A percentile compares a stretch with the other conserved stretches of the same genome.
Conservation (phyloP, 129 eudicot genomes). For the Arctium lappa region DNA sequence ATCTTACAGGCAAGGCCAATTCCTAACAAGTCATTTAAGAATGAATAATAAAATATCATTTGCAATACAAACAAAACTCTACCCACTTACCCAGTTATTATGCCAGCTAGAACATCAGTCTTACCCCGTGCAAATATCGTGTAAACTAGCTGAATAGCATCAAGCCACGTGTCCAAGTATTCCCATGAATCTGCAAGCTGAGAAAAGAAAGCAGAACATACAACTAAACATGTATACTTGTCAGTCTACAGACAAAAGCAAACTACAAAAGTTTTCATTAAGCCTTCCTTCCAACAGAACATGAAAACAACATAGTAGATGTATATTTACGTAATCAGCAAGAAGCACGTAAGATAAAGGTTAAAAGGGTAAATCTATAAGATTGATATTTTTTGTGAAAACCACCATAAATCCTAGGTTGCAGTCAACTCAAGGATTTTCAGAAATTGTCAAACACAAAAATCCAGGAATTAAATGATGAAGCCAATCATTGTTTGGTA, state of each 20-base stretch:
- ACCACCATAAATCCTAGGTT: not conserved
- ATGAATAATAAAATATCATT: slow-evolving; percentile 18
- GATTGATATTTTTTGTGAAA: not conserved
- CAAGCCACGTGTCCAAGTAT: slow-evolving; percentile 83
- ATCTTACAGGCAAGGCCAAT: slow-evolving; percentile 22
- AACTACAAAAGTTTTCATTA: not conserved
- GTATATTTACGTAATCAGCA: not conserved
- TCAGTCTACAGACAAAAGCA: not conserved
- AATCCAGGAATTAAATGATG: not conserved
- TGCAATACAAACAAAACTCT: slow-evolving; percentile 21
- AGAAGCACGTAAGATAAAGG: not conserved
- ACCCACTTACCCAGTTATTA: slow-evolving; percentile 72
- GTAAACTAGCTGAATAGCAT: slow-evolving; percentile 92
- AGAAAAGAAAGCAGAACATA: not conserved
- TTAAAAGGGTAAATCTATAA: not conserved
- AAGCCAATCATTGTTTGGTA: not conserved
- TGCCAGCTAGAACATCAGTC: slow-evolving; percentile 88
- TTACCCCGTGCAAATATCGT: slow-evolving; percentile 89
- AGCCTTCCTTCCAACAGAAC: not conserved
- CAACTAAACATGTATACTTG: not conserved
- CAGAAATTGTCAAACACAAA: no score
- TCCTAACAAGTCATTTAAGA: slow-evolving; percentile 6
- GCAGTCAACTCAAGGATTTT: no score
- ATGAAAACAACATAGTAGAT: not conserved
- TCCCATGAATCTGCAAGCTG: slow-evolving; percentile 98